Percentiles rank a stretch among this genome's conserved stretches.
These are phyloP conservation scores for Lyophyllum atratum DNA, from an alignment of 768 basidiomycete species.

Conservation along the genomic window DNA sequence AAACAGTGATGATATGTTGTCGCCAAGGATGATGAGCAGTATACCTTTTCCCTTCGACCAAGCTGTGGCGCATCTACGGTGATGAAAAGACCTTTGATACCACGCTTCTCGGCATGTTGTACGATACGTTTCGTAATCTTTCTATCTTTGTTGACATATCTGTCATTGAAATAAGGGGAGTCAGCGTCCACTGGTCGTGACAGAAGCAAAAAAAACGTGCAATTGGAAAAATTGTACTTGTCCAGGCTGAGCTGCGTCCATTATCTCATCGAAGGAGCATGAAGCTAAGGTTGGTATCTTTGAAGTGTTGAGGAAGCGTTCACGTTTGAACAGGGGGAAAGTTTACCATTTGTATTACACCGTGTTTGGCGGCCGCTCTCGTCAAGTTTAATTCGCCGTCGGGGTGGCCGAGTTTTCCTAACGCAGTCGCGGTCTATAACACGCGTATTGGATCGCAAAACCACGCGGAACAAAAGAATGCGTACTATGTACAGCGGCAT, in stretches of 20 bases:
- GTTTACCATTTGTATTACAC: slow-evolving; percentile 50
- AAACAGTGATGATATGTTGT: not conserved
- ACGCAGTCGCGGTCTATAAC: slow-evolving; percentile 69
- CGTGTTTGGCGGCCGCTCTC: slow-evolving; percentile 81
- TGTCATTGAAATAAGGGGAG: slow-evolving; percentile 23
- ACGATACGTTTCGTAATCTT: slow-evolving; percentile 84
- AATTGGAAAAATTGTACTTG: slow-evolving; percentile 90
- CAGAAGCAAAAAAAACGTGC: slow-evolving; percentile 32
- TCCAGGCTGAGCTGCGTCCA: slow-evolving; percentile 78
- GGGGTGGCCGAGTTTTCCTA: slow-evolving; percentile 94
- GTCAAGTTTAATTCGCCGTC: slow-evolving; percentile 94
- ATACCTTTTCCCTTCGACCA: slow-evolving; percentile 84
- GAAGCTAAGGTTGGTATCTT: slow-evolving; percentile 95
- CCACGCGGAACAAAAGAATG: not conserved
- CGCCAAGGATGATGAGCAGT: not conserved
- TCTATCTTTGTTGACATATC: slow-evolving; percentile 92
- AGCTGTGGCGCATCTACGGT: slow-evolving; percentile 98
- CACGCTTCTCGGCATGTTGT: slow-evolving; percentile 86
- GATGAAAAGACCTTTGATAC: slow-evolving; percentile 93
- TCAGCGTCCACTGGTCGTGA: too few species aligned
- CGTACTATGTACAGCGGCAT: slow-evolving; percentile 84
- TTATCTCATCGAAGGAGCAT: slow-evolving; percentile 93
- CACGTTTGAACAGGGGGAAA: not conserved
- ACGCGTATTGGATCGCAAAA: not conserved
- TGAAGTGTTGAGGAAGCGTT: not conserved